Conservation (phyloP, 331 rosid genomes). For the Quercus lobata region DNA sequence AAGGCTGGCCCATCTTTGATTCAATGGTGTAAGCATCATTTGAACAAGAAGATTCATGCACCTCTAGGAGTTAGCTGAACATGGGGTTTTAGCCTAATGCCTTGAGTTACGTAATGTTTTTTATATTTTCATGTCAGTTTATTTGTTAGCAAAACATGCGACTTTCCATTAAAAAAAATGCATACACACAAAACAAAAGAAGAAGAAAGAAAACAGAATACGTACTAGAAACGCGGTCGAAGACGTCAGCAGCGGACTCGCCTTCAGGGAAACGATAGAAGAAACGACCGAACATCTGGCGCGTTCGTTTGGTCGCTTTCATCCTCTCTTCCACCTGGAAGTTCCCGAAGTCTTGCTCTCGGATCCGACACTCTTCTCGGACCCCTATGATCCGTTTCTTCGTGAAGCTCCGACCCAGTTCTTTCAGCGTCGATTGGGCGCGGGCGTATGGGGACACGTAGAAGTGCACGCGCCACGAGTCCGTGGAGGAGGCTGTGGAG, state of each 20-base stretch:
- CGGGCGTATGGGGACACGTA: slow-evolving; percentile 86
- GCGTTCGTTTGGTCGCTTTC: slow-evolving; percentile 44
- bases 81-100: too few relatives aligned
- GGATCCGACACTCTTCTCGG: slow-evolving; percentile 80
- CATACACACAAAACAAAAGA: too few relatives aligned
- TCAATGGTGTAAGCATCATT: too few relatives aligned
- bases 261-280: slow-evolving; percentile 91
- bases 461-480: slow-evolving; percentile 76
- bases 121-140: too few relatives aligned
- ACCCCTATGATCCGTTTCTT: slow-evolving; percentile 71
- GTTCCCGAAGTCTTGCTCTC: slow-evolving; percentile 94
- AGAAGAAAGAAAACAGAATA: background rate
- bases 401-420: slow-evolving; percentile 67
- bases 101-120: too few relatives aligned
- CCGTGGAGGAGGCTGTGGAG: slow-evolving; percentile 20
- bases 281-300: slow-evolving; percentile 71
- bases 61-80: too few relatives aligned
- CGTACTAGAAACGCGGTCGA: slow-evolving; percentile 90
- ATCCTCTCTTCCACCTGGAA: slow-evolving; percentile 77
- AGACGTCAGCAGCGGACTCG: slow-evolving; percentile 92
- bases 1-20: too few relatives aligned
- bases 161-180: background rate
- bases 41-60: too few relatives aligned
- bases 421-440: slow-evolving; percentile 78
- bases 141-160: too few relatives aligned